Evolutionary conservation across 495 filamentous ascomycete genomes (phyloP).

Genomic region (Penicillium cataractarum): DNA sequence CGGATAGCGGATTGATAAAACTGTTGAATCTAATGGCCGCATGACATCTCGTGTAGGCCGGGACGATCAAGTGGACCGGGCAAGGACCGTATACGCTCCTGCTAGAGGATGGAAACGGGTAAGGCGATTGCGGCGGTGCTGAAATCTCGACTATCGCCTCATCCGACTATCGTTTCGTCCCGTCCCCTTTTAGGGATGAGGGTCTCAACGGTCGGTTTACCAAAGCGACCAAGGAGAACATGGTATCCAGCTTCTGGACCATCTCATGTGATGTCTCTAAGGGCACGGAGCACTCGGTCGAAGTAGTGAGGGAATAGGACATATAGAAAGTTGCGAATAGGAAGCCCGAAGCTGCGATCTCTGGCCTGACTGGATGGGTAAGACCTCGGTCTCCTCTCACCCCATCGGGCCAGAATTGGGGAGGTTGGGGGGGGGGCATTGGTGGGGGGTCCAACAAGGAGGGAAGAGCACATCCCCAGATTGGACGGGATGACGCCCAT

Average conservation of each 20-base stretch:
- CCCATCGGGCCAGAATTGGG: constrained; percentile 7
- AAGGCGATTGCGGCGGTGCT: constrained; percentile 29
- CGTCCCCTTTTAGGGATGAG: constrained; percentile 9
- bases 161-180: constrained; percentile 27
- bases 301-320: constrained; percentile 4
- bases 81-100: neutral
- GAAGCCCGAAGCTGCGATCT: constrained; percentile 22
- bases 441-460: neutral
- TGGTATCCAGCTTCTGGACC: constrained; percentile 17
- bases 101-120: neutral
- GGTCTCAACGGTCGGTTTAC: constrained; percentile 26
- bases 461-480: constrained; percentile 16
- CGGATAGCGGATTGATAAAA: constrained; percentile 43
- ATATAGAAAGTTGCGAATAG: constrained; percentile 18
- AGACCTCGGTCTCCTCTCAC: neutral
- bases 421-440: neutral
- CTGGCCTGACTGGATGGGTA: constrained; percentile 17
- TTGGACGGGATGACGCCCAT: constrained; percentile 8
- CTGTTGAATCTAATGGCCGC: constrained; percentile 47
- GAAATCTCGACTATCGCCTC: constrained; percentile 10
- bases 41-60: constrained; percentile 38
- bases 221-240: constrained; percentile 27
- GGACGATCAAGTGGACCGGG: constrained; percentile 32
- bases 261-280: constrained; percentile 26
- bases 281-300: constrained; percentile 24